Percentiles rank a stretch among this genome's conserved stretches.
phyloP scores from a whole-genome alignment of 2,329 filamentous ascomycete genomes.

The Xylaria sp. region DNA sequence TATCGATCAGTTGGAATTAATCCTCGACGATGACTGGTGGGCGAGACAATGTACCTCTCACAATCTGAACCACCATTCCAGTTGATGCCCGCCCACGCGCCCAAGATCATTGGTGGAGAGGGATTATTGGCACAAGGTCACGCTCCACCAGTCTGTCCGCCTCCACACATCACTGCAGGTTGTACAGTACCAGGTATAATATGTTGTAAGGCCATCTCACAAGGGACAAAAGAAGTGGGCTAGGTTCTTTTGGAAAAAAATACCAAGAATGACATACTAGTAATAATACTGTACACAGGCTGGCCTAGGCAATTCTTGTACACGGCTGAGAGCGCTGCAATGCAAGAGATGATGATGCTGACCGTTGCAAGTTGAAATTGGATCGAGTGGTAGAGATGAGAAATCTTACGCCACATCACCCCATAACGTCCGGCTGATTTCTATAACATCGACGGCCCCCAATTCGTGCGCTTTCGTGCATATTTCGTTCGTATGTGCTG shows the following conservation, averaged over 20 bases:
- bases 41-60: conserved; percentile 1
- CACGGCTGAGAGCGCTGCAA: background rate
- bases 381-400: background rate
- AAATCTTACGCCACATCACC: conserved; percentile 11
- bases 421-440: background rate
- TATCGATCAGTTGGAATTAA: conserved; percentile 23
- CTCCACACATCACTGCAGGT: conserved; percentile 10
- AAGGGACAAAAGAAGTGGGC: background rate
- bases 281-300: background rate
- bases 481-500: background rate
- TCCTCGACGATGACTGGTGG: conserved; percentile 27
- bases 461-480: conserved; percentile 13
- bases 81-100: background rate
- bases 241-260: background rate
- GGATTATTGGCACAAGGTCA: conserved; percentile 8
- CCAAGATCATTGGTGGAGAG: conserved; percentile 25
- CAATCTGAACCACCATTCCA: conserved; percentile 10
- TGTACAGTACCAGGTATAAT: conserved; percentile 1
- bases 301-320: background rate
- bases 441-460: background rate
- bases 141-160: conserved; percentile 14
- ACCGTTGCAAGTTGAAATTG: conserved; percentile 2
- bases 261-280: too few species aligned
- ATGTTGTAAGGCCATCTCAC: conserved; percentile 14
- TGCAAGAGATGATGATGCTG: conserved; percentile 13